Conservation (phyloP, 805 yeast genomes). For the Candida pseudofarinosa region DNA sequence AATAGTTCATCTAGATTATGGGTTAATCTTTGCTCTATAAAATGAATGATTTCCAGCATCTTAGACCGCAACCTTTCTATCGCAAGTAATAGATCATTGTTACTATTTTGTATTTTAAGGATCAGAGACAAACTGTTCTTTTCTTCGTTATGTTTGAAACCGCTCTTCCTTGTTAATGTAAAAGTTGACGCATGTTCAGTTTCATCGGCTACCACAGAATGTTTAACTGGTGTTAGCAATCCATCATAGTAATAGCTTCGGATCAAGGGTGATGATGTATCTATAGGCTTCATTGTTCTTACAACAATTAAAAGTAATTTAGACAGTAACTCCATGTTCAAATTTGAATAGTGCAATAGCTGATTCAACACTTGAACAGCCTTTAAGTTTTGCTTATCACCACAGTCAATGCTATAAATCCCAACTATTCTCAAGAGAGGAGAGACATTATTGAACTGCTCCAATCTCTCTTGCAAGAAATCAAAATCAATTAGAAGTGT, state of each 20-base stretch:
- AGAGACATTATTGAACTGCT: slow-evolving; percentile 23
- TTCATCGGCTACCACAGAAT: slow-evolving; percentile 21
- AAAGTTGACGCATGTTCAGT: slow-evolving; percentile 30
- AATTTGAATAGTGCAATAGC: slow-evolving; percentile 4
- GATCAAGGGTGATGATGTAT: neutral
- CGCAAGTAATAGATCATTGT: slow-evolving; percentile 8
- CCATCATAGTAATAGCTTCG: slow-evolving; percentile 2
- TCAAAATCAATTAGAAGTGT: slow-evolving; percentile 16
- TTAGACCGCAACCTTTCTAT: slow-evolving; percentile 20
- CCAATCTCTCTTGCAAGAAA: slow-evolving; percentile 21
- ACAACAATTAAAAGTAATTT: neutral
- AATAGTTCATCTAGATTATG: slow-evolving; percentile 8
- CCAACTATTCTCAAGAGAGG: slow-evolving; percentile 29
- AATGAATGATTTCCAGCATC: slow-evolving; percentile 18
- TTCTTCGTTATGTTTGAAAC: neutral
- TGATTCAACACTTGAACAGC: slow-evolving; percentile 9
- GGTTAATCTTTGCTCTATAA: slow-evolving; percentile 7
- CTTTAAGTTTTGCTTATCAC: slow-evolving; percentile 1
- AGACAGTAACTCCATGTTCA: neutral
- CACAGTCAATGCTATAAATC: slow-evolving; percentile 13
- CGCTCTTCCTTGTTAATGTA: slow-evolving; percentile 17
- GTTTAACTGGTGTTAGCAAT: slow-evolving; percentile 6
- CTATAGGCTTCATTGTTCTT: neutral
- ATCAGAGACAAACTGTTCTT: slow-evolving; percentile 8
- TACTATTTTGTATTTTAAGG: slow-evolving; percentile 6